A percentile compares a stretch with the other conserved stretches of the same genome.
Evolutionary conservation across 2,329 filamentous ascomycete species (phyloP).

Genomic region (Botrytis fabae): DNA sequence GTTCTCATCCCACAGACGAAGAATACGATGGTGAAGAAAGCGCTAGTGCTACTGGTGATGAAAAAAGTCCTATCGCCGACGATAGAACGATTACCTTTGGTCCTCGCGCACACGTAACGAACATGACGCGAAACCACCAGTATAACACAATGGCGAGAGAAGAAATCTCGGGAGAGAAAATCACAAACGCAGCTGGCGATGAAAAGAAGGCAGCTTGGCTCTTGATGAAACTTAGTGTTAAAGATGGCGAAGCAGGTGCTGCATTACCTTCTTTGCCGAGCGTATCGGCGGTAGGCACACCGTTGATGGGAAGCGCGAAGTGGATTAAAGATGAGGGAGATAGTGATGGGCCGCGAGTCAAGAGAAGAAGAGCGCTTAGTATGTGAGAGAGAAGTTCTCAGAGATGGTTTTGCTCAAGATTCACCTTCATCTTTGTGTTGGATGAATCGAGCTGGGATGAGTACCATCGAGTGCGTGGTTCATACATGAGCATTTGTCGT

Average conservation of each 20-base stretch:
- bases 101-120: not conserved
- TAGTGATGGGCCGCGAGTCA: constrained; percentile 41
- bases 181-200: constrained; percentile 32
- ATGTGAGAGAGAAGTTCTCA: constrained; percentile 27
- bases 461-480: not conserved
- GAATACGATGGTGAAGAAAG: constrained; percentile 37
- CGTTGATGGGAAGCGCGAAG: not conserved
- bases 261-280: not conserved
- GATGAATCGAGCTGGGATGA: not conserved
- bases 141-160: not conserved
- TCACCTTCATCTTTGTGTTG: not conserved
- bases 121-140: not conserved
- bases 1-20: constrained; percentile 28
- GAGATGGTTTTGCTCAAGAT: not conserved
- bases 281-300: not conserved
- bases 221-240: constrained; percentile 50
- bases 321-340: constrained; percentile 19
- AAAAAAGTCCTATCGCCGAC: constrained; percentile 7
- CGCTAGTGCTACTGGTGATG: constrained; percentile 28
- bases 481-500: not conserved
- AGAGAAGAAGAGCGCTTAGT: constrained; percentile 47
- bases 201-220: constrained; percentile 51
- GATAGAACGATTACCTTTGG: not conserved
- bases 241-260: constrained; percentile 37
- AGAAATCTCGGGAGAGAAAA: not conserved